These are phyloP conservation scores for Nicotiana paniculata DNA, from an alignment of 257 asterid genomes.

Conservation along the genomic window DNA sequence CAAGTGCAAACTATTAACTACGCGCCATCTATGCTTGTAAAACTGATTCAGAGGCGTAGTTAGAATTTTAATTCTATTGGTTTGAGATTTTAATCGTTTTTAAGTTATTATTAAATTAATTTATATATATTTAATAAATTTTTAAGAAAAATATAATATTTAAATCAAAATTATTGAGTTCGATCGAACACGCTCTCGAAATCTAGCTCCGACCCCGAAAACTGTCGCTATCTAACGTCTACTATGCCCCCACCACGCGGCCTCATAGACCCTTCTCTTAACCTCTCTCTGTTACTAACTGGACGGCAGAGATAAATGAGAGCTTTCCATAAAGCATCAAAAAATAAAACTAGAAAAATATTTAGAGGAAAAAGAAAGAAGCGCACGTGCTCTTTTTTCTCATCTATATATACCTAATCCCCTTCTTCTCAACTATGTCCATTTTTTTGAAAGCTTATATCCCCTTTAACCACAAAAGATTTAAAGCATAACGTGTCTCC, in stretches of 20 bases:
- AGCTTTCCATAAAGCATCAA: background rate
- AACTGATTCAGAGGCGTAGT: no score
- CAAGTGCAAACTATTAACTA: background rate
- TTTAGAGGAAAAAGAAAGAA: background rate
- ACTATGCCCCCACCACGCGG: no score
- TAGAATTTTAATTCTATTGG: no score
- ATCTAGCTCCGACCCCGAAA: no score
- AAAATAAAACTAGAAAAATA: background rate
- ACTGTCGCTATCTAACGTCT: no score
- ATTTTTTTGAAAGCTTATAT: background rate
- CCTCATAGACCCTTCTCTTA: no score
- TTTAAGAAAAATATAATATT: no score
- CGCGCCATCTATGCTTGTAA: background rate
- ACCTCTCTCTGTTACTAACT: background rate
- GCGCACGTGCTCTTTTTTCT: constrained; percentile 3
- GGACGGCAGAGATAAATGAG: constrained; percentile 6
- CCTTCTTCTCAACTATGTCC: background rate
- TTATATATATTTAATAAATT: no score
- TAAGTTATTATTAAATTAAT: no score
- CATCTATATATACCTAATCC: background rate
- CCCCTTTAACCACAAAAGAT: background rate
- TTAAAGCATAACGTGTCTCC: background rate
- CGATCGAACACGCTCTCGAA: accelerated
- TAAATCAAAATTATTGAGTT: no score
- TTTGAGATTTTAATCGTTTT: no score